Evolutionary conservation across 2,329 filamentous ascomycete genomes (phyloP), one percentile per base, ranked within the genome.

Genomic region (Aphanoascus verrucosus): DNA sequence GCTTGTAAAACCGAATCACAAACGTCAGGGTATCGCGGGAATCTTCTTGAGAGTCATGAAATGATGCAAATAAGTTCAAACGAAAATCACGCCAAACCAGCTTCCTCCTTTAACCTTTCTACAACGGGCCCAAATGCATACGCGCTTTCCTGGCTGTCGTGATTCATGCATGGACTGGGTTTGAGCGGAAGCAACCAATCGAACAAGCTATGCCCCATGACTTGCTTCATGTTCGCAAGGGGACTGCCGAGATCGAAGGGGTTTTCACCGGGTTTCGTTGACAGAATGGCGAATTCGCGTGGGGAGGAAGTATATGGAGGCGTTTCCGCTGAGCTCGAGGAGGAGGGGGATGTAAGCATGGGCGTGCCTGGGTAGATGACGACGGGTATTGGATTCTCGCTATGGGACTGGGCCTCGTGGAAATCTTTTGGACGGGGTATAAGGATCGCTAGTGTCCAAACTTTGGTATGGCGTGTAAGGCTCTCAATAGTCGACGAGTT

Each of bases 401-500:
- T 64, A 15, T 61, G 57, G 31, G 63, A 67, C 28, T 74, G 71
- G 1, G 71, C 38, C 65, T 60, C 68, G 15, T 52, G 45, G 41
- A 62, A 59, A 44, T 65, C 63, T 14, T 73, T 64, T 5, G 69
- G 62, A 5, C 70, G 70, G 15, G 83, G 83, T 15, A 91, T 76
- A 20, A 83, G 77, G 5, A 96, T 79, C 1, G 91, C 90, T 32
- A 97, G 72, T 49, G 83, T 81, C 69, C 85, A 84, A 4, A 82
- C 79, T 56, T 79, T 82, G 15, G 71, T 76, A 57, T 74, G 78
- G 53, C 75, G 74, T 58, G 75, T 78, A 23, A 94, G 74, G 55
- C 83, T 80, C 65, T 98, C 93, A 55, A 98, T 84, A 15, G 88
- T 94, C 0, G 90, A 94, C 45, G 83, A 76, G 63, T 96, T 96